phyloP scores from a whole-genome alignment of 176 grass and related monocot genomes.

The Oryza australiensis region DNA sequence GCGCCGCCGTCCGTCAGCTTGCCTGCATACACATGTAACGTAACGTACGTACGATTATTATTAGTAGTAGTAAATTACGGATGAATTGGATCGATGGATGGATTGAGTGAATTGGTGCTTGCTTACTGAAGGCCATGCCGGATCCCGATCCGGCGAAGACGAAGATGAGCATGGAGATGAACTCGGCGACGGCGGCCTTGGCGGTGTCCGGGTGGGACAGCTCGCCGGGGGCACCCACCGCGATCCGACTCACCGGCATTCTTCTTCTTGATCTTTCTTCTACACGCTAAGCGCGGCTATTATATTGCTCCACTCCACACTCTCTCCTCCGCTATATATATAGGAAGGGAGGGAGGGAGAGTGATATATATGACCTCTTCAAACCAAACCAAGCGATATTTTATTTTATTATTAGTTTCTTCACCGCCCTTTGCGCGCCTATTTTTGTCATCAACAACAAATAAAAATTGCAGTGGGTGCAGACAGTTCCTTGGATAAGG shows the following conservation, averaged over 20 bases:
- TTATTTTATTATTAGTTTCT: background rate
- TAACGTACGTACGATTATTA: too few species aligned
- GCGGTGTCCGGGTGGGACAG: constrained; percentile 45
- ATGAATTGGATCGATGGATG: too few species aligned
- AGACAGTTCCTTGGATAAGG: background rate
- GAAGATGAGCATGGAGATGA: constrained; percentile 88
- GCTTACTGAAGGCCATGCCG: constrained; percentile 70
- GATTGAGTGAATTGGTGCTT: too few species aligned
- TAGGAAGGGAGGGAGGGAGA: too few species aligned
- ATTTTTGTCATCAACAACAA: background rate
- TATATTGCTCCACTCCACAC: too few species aligned
- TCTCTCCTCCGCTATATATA: too few species aligned
- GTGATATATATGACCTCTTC: background rate
- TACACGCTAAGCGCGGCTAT: too few species aligned
- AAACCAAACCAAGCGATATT: background rate
- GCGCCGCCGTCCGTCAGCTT: constrained; percentile 67
- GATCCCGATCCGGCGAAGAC: constrained; percentile 85
- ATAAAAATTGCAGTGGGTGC: background rate
- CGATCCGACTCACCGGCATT: constrained; percentile 72
- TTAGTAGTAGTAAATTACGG: too few species aligned
- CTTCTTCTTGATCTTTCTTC: background rate
- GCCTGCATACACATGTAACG: too few species aligned
- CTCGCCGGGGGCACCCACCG: constrained; percentile 60
- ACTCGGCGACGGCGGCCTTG: constrained; percentile 70
- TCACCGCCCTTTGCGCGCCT: background rate